Evolutionary conservation across 2,329 filamentous ascomycete genomes (phyloP), one percentile per base, ranked within the genome.

Genomic region (Diaporthe aspalathi): DNA sequence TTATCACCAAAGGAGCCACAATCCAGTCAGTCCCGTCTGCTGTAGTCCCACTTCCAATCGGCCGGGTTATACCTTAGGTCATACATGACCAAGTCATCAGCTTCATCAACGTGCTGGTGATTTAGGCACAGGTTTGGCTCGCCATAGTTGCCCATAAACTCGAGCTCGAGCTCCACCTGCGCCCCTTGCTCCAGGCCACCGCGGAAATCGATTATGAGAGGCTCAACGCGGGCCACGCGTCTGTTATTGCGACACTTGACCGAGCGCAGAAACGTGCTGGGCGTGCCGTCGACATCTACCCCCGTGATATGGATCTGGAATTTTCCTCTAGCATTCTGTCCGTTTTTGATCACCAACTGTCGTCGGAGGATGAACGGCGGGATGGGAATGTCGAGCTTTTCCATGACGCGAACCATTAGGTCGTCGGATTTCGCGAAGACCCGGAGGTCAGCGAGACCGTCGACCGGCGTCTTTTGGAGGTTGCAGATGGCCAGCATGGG

Each of bases 61-160:
- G 27, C 27, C 11, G 43, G 60, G 20, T 38, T 63, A 29, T 63
- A 63, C 27, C n/a, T 35, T 6, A 63, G 60, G n/a, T 63, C 40
- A 24, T 63, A 63, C 1, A 27, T 63, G 60, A 63, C 60, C 20
- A 50, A 40, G 7, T 22, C 43, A 20, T 70, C 73, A 1, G 57
- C 52, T 2, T 74, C 70, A 3, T 49, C 72, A 0, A 54, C 53
- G 29, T 76, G 75, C 20, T 70, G 66, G 57, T 78, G 75, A 5
- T 38, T 52, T 1, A 78, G 65, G 24, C 80, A 78, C 45, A 85
- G 60, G 47, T 81, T 82, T 0, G 83, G 83, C 73, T 86, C 84
- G 2, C 79, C 78, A 38, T 85, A 86, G 66, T 86, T 80, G 0
- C 84, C 83, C 82, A 86, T 86, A 12, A 86, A 85, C 72, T 85